Conservation (phyloP, 768 basidiomycete species). For the Panaeolus papilionaceus region DNA sequence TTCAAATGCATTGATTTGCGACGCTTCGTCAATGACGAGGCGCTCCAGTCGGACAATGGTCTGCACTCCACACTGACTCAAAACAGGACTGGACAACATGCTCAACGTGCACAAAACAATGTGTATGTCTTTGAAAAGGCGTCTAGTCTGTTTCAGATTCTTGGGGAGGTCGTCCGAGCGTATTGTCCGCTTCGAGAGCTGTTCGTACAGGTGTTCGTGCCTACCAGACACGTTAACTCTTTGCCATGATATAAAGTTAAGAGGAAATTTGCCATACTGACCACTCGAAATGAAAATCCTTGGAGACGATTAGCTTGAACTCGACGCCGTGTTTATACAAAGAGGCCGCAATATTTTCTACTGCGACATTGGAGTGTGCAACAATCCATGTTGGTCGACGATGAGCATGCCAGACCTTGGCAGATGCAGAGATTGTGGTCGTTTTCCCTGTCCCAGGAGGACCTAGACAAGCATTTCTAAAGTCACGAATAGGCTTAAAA, state of each 20-base stretch:
- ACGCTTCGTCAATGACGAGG: conserved; percentile 65
- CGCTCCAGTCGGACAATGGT: conserved; percentile 45
- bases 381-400: conserved; percentile 43
- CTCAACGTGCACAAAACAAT: conserved; percentile 55
- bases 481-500: not conserved
- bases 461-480: conserved; percentile 32
- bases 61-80: conserved; percentile 42
- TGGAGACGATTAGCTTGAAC: conserved; percentile 52
- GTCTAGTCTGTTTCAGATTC: conserved; percentile 27
- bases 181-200: conserved; percentile 40
- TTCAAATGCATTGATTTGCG: conserved; percentile 54
- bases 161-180: conserved; percentile 48
- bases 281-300: conserved; percentile 56
- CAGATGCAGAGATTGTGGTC: conserved; percentile 52
- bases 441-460: conserved; percentile 64
- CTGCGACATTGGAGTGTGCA: conserved; percentile 57
- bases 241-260: not conserved
- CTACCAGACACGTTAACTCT: conserved; percentile 31
- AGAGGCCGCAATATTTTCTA: conserved; percentile 56
- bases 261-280: conserved; percentile 22
- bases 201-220: conserved; percentile 56
- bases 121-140: conserved; percentile 34
- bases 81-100: conserved; percentile 53
- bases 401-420: conserved; percentile 39
- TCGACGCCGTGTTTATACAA: conserved; percentile 40